Conservation (phyloP, 1,284 basidiomycete species). For the Ustilago tritici region DNA sequence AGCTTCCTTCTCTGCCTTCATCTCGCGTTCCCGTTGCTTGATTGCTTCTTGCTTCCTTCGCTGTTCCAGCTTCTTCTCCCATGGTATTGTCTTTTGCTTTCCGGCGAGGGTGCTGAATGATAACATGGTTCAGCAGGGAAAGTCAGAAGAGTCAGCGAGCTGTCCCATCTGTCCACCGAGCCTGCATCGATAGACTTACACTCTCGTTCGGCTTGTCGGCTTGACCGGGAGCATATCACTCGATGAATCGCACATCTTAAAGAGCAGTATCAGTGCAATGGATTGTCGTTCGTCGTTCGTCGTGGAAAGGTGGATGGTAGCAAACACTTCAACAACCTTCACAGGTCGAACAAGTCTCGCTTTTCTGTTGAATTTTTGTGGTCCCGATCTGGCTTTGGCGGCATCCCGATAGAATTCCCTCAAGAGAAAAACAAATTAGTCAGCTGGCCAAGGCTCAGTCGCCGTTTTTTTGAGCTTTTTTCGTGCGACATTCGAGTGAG, state of each 20-base stretch:
- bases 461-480: background rate
- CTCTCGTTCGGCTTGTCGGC: constrained; percentile 37
- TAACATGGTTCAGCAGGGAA: background rate
- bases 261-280: background rate
- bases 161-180: background rate
- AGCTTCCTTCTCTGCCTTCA: constrained; percentile 53
- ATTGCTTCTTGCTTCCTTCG: constrained; percentile 52
- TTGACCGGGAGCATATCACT: constrained; percentile 46
- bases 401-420: background rate
- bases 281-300: background rate
- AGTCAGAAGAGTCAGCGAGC: constrained; percentile 9
- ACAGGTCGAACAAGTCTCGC: background rate
- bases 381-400: background rate
- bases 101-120: constrained; percentile 38
- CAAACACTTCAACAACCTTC: background rate
- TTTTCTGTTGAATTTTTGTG: background rate
- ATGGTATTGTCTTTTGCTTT: constrained; percentile 52
- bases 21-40: constrained; percentile 55
- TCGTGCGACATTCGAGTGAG: constrained; percentile 2
- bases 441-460: constrained; percentile 8
- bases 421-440: background rate
- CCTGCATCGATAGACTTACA: constrained; percentile 26
- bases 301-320: constrained; percentile 1
- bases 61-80: constrained; percentile 55
- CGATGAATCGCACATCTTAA: constrained; percentile 20